Percentiles rank a stretch among this genome's conserved stretches.
Evolutionary conservation across 2,329 filamentous ascomycete species (phyloP).

Genomic region (Fonsecaea nubica): DNA sequence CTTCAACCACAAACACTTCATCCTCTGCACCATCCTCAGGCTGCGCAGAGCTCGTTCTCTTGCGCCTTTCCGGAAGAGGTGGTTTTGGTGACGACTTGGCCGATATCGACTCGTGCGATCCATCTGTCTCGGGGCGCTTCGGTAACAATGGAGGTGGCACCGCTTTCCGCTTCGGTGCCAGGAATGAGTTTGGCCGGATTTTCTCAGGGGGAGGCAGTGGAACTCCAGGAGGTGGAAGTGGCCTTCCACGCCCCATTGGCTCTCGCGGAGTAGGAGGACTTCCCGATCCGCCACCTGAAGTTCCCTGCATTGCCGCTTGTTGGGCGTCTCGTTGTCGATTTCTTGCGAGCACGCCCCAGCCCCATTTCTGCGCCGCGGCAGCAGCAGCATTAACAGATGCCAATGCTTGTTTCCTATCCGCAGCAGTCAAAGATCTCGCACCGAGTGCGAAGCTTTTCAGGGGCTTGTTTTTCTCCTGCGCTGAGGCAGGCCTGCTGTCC

Average conservation of each 20-base stretch:
- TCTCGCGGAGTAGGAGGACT: slow-evolving; percentile 60
- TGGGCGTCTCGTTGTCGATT: slow-evolving; percentile 45
- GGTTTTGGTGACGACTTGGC: slow-evolving; percentile 43
- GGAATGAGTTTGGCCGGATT: slow-evolving; percentile 63
- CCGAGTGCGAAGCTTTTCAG: slow-evolving; percentile 28
- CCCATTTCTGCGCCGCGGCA: slow-evolving; percentile 67
- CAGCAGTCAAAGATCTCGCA: slow-evolving; percentile 40
- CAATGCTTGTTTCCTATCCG: slow-evolving; percentile 50
- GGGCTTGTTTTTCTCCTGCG: slow-evolving; percentile 23
- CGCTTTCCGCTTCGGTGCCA: slow-evolving; percentile 70
- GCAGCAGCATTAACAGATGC: slow-evolving; percentile 59
- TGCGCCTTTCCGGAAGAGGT: slow-evolving; percentile 54
- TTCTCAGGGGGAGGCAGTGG: slow-evolving; percentile 75
- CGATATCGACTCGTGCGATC: slow-evolving; percentile 29
- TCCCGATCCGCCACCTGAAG: slow-evolving; percentile 47
- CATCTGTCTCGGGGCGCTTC: slow-evolving; percentile 42
- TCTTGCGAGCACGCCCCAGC: slow-evolving; percentile 57
- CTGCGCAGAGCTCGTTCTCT: slow-evolving; percentile 48
- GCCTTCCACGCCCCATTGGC: slow-evolving; percentile 82
- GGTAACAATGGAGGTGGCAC: slow-evolving; percentile 54
- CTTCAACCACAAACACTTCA: slow-evolving; percentile 69
- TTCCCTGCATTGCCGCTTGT: slow-evolving; percentile 44
- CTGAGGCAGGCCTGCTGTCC: slow-evolving; percentile 22
- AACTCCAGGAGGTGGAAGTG: slow-evolving; percentile 78
- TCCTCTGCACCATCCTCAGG: slow-evolving; percentile 45